Percentiles rank a stretch among this genome's conserved stretches.
Conservation (phyloP, 2,329 filamentous ascomycete genomes). For the Erysiphe neolycopersici region DNA sequence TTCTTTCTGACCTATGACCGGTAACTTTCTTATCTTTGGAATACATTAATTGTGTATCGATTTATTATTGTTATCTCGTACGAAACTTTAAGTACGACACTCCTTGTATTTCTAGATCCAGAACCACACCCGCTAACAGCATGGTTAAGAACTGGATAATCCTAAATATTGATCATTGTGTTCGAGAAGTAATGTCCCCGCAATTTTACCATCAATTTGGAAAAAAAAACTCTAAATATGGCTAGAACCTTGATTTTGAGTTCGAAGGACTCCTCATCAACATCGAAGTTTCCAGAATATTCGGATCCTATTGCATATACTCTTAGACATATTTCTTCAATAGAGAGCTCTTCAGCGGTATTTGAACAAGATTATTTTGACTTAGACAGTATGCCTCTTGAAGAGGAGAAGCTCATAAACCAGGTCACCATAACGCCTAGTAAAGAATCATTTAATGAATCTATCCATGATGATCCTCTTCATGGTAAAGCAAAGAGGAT, state of each 20-base stretch:
- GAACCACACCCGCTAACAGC: constrained; percentile 1
- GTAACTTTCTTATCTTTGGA: constrained; percentile 3
- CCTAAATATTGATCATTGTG: not conserved
- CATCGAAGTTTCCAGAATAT: constrained; percentile 6
- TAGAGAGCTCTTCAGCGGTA: not conserved
- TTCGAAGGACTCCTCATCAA: constrained; percentile 6
- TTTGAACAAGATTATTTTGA: no score
- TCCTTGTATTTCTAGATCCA: not conserved
- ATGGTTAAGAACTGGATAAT: constrained; percentile 1
- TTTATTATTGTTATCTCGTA: constrained; percentile 2
- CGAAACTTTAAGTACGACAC: constrained; percentile 1
- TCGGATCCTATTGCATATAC: constrained; percentile 3
- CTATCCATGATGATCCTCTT: constrained; percentile 60
- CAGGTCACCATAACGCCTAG: constrained; percentile 9
- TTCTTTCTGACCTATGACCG: constrained; percentile 8
- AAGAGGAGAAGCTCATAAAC: constrained; percentile 1
- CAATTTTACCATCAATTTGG: not conserved
- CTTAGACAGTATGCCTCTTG: not conserved
- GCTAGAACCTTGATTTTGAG: constrained; percentile 6
- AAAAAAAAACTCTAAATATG: constrained; percentile 3
- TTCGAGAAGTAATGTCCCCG: not conserved
- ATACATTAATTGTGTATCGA: constrained; percentile 2
- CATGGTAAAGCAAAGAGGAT: constrained; percentile 33
- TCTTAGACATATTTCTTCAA: constrained; percentile 1
- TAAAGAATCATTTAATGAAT: constrained; percentile 47